Percentiles rank a stretch among this genome's conserved stretches.
Evolutionary conservation across 768 basidiomycete species (phyloP).

Genomic region (Rhodosporidiobolus odoratus): DNA sequence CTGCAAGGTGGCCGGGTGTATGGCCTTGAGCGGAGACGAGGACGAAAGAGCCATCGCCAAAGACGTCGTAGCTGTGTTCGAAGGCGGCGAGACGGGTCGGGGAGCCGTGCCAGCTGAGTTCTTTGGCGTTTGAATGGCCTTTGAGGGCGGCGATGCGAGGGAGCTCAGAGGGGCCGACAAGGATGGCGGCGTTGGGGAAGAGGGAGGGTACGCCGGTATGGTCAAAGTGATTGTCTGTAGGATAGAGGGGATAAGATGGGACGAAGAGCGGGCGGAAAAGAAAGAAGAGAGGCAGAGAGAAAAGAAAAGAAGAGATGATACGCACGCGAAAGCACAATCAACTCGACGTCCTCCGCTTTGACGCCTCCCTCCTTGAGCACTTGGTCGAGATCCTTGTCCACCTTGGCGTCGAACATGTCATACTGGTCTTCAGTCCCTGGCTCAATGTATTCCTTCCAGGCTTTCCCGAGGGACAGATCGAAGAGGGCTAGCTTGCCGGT

Average conservation of each 20-base stretch:
- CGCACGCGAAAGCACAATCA: conserved; percentile 23
- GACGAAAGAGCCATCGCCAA: conserved; percentile 24
- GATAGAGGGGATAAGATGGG: not conserved
- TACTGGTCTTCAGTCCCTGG: not conserved
- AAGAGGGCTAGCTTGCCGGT: conserved; percentile 17
- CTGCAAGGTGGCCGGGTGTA: conserved; percentile 25
- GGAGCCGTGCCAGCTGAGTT: conserved; percentile 16
- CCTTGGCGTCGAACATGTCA: not conserved
- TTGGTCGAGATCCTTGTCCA: conserved; percentile 3
- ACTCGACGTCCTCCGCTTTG: conserved; percentile 2
- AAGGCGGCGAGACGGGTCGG: conserved; percentile 18
- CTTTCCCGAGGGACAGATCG: conserved; percentile 15
- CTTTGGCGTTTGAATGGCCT: not conserved
- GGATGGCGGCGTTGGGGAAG: conserved; percentile 24
- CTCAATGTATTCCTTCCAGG: too few species aligned
- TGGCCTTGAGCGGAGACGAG: conserved; percentile 22
- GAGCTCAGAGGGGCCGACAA: conserved; percentile 13
- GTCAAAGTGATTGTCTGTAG: conserved; percentile 31
- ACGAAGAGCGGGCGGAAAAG: not conserved
- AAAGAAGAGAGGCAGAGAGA: too few species aligned
- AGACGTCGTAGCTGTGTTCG: conserved; percentile 28
- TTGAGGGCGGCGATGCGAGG: conserved; percentile 3
- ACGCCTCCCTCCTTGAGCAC: conserved; percentile 10
- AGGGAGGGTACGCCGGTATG: conserved; percentile 11
- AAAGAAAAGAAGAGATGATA: not conserved